Conservation (phyloP, 345 rosid genomes). For the Cardiospermum halicacabum region DNA sequence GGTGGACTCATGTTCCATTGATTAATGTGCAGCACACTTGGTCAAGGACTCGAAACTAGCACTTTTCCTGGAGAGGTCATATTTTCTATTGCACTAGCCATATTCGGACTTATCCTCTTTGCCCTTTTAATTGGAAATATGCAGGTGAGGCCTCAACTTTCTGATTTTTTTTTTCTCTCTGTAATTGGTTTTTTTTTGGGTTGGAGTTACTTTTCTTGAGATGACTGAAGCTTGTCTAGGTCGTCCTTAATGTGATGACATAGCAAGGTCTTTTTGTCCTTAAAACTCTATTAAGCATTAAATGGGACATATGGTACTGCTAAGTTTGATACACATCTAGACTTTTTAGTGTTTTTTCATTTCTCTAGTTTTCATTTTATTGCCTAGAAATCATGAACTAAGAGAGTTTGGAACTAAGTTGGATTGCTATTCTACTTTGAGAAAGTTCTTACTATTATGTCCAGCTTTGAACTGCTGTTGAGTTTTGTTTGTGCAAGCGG, state of each 20-base stretch:
- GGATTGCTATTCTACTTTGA: not conserved
- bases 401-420: not conserved
- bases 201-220: not conserved
- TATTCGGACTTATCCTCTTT: slow-evolving; percentile 87
- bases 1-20: slow-evolving; percentile 13
- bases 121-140: slow-evolving; percentile 96
- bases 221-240: slow-evolving; percentile 1
- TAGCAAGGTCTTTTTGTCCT: not conserved
- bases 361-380: no score
- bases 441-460: not conserved
- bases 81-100: slow-evolving; percentile 80
- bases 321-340: no score
- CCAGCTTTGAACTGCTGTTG: not conserved
- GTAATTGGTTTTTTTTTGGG: not conserved
- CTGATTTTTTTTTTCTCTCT: not conserved
- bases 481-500: not conserved
- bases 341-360: no score
- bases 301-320: not conserved
- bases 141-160: slow-evolving; percentile 56
- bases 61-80: slow-evolving; percentile 79
- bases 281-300: no score
- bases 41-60: slow-evolving; percentile 94
- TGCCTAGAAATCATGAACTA: not conserved
- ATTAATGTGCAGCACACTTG: slow-evolving; percentile 68
- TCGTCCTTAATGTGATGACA: not conserved